Percentiles rank a stretch among this genome's conserved stretches.
phyloP scores from a whole-genome alignment of 139 green algal species.

The Coccomyxa sp. region DNA sequence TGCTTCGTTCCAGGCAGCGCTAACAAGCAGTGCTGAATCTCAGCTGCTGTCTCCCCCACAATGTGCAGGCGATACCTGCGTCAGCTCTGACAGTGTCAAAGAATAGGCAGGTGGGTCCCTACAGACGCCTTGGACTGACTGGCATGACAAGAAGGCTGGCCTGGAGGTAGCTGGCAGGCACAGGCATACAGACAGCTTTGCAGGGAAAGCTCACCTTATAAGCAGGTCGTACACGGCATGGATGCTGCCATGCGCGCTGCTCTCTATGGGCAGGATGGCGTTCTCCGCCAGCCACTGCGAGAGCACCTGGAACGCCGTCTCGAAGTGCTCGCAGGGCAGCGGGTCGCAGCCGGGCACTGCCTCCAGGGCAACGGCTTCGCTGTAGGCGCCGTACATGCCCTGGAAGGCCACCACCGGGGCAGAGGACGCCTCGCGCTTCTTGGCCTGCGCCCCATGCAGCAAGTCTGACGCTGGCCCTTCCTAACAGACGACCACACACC shows the following conservation, averaged over 20 bases:
- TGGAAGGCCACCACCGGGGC: conserved; percentile 67
- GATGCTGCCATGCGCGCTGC: conserved; percentile 75
- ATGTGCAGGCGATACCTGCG: conserved; percentile 73
- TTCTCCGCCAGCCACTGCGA: conserved; percentile 62
- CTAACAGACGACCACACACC: no score
- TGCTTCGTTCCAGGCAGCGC: conserved; percentile 77
- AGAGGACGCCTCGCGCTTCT: no score
- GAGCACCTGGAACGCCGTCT: conserved; percentile 77
- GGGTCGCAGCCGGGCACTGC: conserved; percentile 74
- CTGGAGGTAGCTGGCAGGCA: no score
- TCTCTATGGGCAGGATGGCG: conserved; percentile 79
- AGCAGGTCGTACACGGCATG: conserved; percentile 91
- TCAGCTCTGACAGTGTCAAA: no score
- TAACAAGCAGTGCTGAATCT: conserved; percentile 94
- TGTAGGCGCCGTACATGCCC: conserved; percentile 92
- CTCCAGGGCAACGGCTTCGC: conserved; percentile 78
- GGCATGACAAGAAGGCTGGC: no score
- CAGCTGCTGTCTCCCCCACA: conserved; percentile 76
- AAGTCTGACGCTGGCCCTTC: no score
- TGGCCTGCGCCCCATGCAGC: no score
- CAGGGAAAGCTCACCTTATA: no score
- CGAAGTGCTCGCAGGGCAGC: conserved; percentile 93
- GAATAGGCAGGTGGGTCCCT: no score
- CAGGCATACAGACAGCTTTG: no score
- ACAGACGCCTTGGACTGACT: no score